Evolutionary conservation across 73 alveolate genomes (phyloP).

Genomic region (Paramecium sexaurelia): DNA sequence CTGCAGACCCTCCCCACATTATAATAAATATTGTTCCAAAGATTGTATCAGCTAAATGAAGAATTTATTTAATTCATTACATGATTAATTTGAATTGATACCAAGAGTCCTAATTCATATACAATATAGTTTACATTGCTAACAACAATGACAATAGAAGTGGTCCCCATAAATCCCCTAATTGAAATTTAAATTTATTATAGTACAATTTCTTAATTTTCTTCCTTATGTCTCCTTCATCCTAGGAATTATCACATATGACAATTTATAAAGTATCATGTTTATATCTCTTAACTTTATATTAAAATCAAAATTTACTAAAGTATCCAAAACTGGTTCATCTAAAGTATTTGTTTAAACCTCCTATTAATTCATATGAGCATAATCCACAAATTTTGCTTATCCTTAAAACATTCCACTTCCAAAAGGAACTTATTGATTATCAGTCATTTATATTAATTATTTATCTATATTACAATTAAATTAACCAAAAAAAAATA

Average conservation of each 20-base stretch:
- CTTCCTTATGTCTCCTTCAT: conserved; percentile 77
- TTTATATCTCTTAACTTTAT: conserved; percentile 87
- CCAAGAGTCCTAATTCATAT: conserved; percentile 2
- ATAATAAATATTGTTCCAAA: conserved; percentile 90
- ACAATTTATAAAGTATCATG: conserved; percentile 91
- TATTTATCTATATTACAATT: background rate
- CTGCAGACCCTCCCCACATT: conserved; percentile 96
- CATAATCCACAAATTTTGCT: conserved; percentile 56
- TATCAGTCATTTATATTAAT: conserved; percentile 16
- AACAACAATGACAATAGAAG: conserved; percentile 78
- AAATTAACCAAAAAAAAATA: background rate
- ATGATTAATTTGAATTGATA: conserved; percentile 42
- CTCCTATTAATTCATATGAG: conserved; percentile 52
- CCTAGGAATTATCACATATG: conserved; percentile 84
- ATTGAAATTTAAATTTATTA: background rate
- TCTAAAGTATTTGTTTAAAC: conserved; percentile 75
- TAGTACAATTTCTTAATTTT: conserved; percentile 90
- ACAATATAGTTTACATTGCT: conserved; percentile 60
- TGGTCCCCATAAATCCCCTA: conserved; percentile 99
- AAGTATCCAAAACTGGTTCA: conserved; percentile 93
- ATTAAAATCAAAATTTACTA: conserved; percentile 72
- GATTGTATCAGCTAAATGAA: conserved; percentile 71
- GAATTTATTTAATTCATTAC: background rate
- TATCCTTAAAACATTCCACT: conserved; percentile 48
- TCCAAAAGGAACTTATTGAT: conserved; percentile 33